Percentiles rank a stretch among this genome's conserved stretches.
Evolutionary conservation across 108 stramenopile species (phyloP).

Genomic region (Pseudonitzschia multiseries): DNA sequence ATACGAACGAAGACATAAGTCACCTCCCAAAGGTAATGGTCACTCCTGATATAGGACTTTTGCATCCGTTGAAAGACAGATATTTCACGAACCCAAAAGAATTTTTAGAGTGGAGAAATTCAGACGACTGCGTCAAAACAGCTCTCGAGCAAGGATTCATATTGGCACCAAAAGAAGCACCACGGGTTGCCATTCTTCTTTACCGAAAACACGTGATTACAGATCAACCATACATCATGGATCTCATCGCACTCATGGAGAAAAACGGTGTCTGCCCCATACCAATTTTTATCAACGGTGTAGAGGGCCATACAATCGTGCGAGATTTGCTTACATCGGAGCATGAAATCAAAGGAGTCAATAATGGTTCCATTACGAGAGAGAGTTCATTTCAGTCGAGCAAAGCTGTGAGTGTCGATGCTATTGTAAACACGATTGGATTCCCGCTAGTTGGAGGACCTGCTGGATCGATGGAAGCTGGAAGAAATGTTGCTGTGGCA

Average conservation of each 20-base stretch:
- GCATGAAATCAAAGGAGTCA: constrained; percentile 51
- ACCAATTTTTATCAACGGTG: constrained; percentile 90
- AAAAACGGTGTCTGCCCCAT: constrained; percentile 69
- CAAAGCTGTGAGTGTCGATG: constrained; percentile 63
- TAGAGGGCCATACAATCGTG: constrained; percentile 89
- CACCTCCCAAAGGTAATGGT: constrained; percentile 52
- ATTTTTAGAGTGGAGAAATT: constrained; percentile 73
- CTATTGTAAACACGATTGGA: constrained; percentile 82
- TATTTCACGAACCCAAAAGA: constrained; percentile 37
- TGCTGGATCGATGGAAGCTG: constrained; percentile 84
- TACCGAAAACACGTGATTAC: constrained; percentile 90
- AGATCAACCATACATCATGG: constrained; percentile 69
- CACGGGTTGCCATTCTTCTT: constrained; percentile 72
- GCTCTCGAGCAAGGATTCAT: constrained; percentile 36
- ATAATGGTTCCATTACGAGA: constrained; percentile 31
- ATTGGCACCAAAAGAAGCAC: constrained; percentile 52
- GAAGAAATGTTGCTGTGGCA: constrained; percentile 77
- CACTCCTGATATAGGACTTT: constrained; percentile 78
- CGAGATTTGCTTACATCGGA: constrained; percentile 77
- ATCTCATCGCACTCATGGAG: constrained; percentile 72
- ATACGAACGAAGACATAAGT: constrained; percentile 24
- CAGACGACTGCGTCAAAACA: constrained; percentile 24
- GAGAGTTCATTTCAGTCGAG: constrained; percentile 45
- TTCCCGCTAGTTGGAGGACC: constrained; percentile 89
- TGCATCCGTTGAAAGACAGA: constrained; percentile 55